A percentile compares a stretch with the other conserved stretches of the same genome.
Conservation (phyloP, 495 filamentous ascomycete genomes). For the Neurospora tetrasperma region DNA sequence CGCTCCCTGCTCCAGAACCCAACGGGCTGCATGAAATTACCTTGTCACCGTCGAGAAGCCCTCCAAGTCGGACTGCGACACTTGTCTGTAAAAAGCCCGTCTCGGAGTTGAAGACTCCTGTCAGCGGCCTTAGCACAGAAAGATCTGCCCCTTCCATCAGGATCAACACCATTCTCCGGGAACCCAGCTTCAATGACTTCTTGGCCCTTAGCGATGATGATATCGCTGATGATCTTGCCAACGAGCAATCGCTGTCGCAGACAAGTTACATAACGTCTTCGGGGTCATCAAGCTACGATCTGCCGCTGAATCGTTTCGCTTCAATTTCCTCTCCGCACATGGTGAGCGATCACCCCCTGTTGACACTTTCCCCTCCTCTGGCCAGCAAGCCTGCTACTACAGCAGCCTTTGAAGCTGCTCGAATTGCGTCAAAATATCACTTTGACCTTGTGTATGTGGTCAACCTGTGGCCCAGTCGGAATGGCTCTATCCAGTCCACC, state of each 20-base stretch:
- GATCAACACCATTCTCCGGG: constrained; percentile 17
- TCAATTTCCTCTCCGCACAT: neutral
- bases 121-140: neutral
- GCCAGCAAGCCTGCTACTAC: constrained; percentile 21
- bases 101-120: neutral
- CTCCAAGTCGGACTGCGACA: neutral
- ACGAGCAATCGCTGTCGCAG: neutral
- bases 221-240: constrained; percentile 26
- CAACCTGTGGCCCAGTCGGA: constrained; percentile 30
- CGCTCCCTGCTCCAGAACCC: constrained; percentile 2
- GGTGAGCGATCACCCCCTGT: constrained; percentile 2
- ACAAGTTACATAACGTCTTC: neutral
- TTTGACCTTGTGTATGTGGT: constrained; percentile 37
- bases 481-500: constrained; percentile 6
- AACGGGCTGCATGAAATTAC: neutral
- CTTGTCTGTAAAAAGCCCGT: neutral
- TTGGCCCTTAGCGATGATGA: constrained; percentile 36
- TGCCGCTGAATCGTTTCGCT: constrained; percentile 11
- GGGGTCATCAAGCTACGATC: constrained; percentile 7
- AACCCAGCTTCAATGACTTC: constrained; percentile 38
- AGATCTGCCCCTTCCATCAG: neutral
- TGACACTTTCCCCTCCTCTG: constrained; percentile 20
- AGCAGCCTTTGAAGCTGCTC: constrained; percentile 31
- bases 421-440: constrained; percentile 28
- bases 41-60: neutral